Percentiles rank a stretch among this genome's conserved stretches.
Conservation (phyloP, 495 filamentous ascomycete genomes). For the Neurospora terricola region DNA sequence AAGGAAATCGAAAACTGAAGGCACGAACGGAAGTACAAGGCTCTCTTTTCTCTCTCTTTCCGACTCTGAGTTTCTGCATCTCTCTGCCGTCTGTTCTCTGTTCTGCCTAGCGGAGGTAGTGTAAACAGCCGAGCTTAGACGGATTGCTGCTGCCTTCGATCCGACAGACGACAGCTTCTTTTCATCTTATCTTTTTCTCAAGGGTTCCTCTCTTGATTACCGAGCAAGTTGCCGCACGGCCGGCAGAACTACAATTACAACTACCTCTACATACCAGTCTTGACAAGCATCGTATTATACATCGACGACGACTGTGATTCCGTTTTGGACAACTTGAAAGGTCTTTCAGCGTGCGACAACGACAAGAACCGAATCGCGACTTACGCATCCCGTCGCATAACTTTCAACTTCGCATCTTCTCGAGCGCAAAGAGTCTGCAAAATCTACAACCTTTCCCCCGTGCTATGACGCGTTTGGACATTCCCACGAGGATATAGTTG, state of each 20-base stretch:
- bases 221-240: neutral
- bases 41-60: neutral
- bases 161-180: neutral
- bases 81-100: neutral
- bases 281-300: neutral
- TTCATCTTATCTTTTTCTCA: neutral
- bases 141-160: neutral
- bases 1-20: neutral
- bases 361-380: neutral
- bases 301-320: neutral
- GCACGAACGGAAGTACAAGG: neutral
- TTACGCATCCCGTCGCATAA: neutral
- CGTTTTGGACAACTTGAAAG: neutral
- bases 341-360: neutral
- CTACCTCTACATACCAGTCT: neutral
- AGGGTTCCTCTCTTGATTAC: neutral
- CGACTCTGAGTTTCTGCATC: neutral
- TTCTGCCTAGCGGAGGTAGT: neutral
- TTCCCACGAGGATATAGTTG: slow-evolving; percentile 11
- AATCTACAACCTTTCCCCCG: neutral
- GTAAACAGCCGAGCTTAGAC: neutral
- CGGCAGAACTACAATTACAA: neutral
- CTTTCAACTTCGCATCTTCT: neutral
- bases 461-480: slow-evolving; percentile 18
- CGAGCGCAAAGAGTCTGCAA: neutral